Percentiles rank a stretch among this genome's conserved stretches.
phyloP scores from a whole-genome alignment of 2,329 filamentous ascomycete species.

The Stylonectria norvegica region DNA sequence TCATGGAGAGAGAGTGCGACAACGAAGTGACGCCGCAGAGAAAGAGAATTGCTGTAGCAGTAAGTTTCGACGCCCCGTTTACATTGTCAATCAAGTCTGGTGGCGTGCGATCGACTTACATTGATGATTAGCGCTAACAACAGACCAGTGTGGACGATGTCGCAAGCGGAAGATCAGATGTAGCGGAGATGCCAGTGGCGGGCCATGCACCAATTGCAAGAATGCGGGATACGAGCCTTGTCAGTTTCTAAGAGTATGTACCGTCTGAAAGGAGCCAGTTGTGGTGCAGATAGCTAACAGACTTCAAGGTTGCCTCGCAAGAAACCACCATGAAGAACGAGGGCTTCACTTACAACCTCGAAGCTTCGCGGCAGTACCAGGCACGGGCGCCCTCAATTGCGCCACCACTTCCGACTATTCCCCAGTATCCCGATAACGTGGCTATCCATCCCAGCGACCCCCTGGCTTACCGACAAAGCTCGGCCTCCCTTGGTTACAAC shows the following conservation, averaged over 20 bases:
- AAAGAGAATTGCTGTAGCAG: conserved; percentile 58
- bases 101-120: conserved; percentile 24
- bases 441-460: conserved; percentile 15
- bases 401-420: conserved; percentile 11
- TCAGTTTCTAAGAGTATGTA: conserved; percentile 72
- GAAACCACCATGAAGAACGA: conserved; percentile 29
- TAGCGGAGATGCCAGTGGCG: conserved; percentile 76
- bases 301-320: conserved; percentile 30
- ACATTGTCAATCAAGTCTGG: background rate
- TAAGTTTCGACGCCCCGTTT: conserved; percentile 36
- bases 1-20: conserved; percentile 30
- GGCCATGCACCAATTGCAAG: conserved; percentile 79
- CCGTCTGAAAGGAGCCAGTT: background rate
- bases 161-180: conserved; percentile 93
- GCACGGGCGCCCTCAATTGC: conserved; percentile 20
- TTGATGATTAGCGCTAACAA: conserved; percentile 20
- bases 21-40: conserved; percentile 45
- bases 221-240: conserved; percentile 68
- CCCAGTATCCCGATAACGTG: conserved; percentile 18
- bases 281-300: background rate
- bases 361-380: conserved; percentile 31
- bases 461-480: conserved; percentile 17
- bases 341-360: conserved; percentile 28
- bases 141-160: conserved; percentile 74
- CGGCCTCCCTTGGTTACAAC: conserved; percentile 23